Evolutionary conservation across 2,329 filamentous ascomycete genomes (phyloP).

Genomic region (Phoma sp.): DNA sequence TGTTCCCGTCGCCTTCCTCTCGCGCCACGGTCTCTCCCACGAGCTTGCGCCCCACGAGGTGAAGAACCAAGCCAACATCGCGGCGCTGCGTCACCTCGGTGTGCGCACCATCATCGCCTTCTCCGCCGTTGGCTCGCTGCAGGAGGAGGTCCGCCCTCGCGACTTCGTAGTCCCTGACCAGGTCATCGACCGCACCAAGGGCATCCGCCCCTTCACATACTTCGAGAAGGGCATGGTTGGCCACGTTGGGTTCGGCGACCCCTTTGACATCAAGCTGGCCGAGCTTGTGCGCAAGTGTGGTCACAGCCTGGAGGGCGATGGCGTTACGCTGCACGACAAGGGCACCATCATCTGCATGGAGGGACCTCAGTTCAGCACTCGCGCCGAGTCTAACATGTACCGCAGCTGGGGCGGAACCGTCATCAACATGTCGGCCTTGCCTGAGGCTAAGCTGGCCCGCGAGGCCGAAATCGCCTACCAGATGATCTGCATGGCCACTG

Average conservation of each 20-base stretch:
- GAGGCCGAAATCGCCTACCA: conserved; percentile 97
- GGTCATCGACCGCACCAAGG: conserved; percentile 97
- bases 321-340: conserved; percentile 80
- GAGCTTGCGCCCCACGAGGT: conserved; percentile 92
- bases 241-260: conserved; percentile 94
- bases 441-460: conserved; percentile 92
- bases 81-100: conserved; percentile 89
- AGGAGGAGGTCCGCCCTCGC: conserved; percentile 90
- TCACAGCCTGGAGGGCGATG: conserved; percentile 77
- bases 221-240: conserved; percentile 91
- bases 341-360: conserved; percentile 96
- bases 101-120: conserved; percentile 93
- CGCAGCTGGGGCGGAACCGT: conserved; percentile 90
- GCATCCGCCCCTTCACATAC: conserved; percentile 91
- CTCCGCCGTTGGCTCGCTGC: conserved; percentile 89
- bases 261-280: conserved; percentile 82
- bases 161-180: conserved; percentile 98
- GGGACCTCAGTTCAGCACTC: conserved; percentile 97
- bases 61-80: conserved; percentile 93
- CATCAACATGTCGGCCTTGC: conserved; percentile 97
- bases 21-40: conserved; percentile 88
- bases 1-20: conserved; percentile 83
- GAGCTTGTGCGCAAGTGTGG: conserved; percentile 80
- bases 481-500: conserved; percentile 99
- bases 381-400: conserved; percentile 95